Evolutionary conservation across 176 grass and related monocot genomes (phyloP).

Genomic region (Paspalum vaginatum): DNA sequence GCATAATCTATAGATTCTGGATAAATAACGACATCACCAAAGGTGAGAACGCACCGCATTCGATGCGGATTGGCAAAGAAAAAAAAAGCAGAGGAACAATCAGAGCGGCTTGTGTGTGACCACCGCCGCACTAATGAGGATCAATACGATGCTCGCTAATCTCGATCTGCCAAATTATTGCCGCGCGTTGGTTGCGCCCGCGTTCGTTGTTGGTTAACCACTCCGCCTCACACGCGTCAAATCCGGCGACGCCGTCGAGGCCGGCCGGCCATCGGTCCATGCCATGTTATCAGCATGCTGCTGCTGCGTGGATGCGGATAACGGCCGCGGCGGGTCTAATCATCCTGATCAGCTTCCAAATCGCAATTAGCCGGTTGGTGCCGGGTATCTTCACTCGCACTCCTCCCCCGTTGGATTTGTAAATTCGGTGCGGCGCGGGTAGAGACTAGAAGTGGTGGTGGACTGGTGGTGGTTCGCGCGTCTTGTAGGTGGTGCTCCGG

Average conservation of each 20-base stretch:
- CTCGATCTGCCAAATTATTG: constrained; percentile 23
- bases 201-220: constrained; percentile 5
- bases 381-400: constrained; percentile 19
- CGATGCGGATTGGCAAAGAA: not conserved
- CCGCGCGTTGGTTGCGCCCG: constrained; percentile 2
- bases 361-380: not conserved
- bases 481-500: too few species aligned
- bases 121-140: not conserved
- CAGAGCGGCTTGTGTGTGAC: not conserved
- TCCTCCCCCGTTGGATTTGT: too few species aligned
- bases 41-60: not conserved
- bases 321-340: not conserved
- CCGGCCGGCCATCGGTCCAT: too few species aligned
- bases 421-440: too few species aligned
- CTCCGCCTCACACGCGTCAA: constrained; percentile 4
- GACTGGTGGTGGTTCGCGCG: too few species aligned
- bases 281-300: not conserved
- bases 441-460: too few species aligned
- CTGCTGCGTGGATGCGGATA: not conserved
- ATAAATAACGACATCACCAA: too few species aligned
- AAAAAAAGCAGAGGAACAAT: not conserved
- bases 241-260: not conserved
- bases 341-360: too few species aligned
- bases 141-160: not conserved
- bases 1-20: too few species aligned